These are phyloP conservation scores for Leccinum disarticulatum DNA, from an alignment of 768 basidiomycete species.

Conservation along the genomic window DNA sequence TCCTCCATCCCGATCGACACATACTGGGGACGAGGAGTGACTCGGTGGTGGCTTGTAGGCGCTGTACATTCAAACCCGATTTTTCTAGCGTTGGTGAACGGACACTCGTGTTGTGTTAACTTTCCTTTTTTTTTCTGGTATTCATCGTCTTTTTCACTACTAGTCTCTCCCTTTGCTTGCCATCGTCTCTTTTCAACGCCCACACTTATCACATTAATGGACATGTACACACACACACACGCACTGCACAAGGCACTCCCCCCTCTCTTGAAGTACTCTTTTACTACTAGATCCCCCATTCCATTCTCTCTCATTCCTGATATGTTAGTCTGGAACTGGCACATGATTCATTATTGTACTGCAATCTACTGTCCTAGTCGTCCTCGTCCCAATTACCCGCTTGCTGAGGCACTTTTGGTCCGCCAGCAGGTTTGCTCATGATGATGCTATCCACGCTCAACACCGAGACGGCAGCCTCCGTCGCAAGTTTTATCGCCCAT, in stretches of 20 bases:
- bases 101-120: constrained; percentile 29
- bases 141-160: neutral
- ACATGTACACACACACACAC: constrained; percentile 28
- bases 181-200: constrained; percentile 10
- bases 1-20: constrained; percentile 26
- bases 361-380: constrained; percentile 37
- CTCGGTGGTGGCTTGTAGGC: constrained; percentile 12
- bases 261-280: constrained; percentile 3
- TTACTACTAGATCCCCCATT: constrained; percentile 4
- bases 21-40: constrained; percentile 25
- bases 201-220: constrained; percentile 31
- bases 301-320: neutral
- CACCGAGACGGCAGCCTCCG: constrained; percentile 87
- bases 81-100: constrained; percentile 13
- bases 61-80: constrained; percentile 4
- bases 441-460: constrained; percentile 97
- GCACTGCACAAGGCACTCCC: constrained; percentile 1
- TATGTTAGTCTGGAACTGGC: constrained; percentile 22
- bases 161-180: neutral
- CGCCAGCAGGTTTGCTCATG: constrained; percentile 92
- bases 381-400: constrained; percentile 84
- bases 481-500: constrained; percentile 89
- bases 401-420: constrained; percentile 86
- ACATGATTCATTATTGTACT: constrained; percentile 30
- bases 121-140: constrained; percentile 8